These are phyloP conservation scores for Hypoxylon intermedium DNA, from an alignment of 495 filamentous ascomycete genomes.

Conservation along the genomic window DNA sequence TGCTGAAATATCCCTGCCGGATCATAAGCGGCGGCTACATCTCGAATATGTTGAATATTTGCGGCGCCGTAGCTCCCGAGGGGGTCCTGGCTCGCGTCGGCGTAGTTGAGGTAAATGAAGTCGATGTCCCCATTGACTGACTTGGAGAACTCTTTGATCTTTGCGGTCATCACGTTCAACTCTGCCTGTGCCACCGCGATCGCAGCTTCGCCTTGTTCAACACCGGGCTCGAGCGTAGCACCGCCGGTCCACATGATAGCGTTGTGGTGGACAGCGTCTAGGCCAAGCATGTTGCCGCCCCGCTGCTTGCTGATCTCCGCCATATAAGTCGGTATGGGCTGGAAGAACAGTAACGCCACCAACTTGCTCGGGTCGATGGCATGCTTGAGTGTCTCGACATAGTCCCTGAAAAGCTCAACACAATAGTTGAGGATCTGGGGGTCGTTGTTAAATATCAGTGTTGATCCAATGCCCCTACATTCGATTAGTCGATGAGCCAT, in stretches of 20 bases:
- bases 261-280: slow-evolving; percentile 28
- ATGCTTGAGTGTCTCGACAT: slow-evolving; percentile 17
- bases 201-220: slow-evolving; percentile 3
- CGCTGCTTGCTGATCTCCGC: slow-evolving; percentile 23
- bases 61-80: slow-evolving; percentile 55
- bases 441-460: slow-evolving; percentile 32
- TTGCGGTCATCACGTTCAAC: slow-evolving; percentile 18
- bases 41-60: slow-evolving; percentile 51
- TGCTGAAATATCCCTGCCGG: slow-evolving; percentile 57
- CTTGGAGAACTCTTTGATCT: slow-evolving; percentile 26
- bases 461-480: slow-evolving; percentile 9
- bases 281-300: slow-evolving; percentile 48
- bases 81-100: slow-evolving; percentile 51
- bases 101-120: slow-evolving; percentile 55
- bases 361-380: slow-evolving; percentile 16
- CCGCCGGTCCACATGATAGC: slow-evolving; percentile 31
- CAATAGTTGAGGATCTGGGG: slow-evolving; percentile 19
- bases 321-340: slow-evolving; percentile 44
- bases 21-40: slow-evolving; percentile 56
- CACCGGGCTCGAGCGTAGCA: not conserved
- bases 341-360: slow-evolving; percentile 31
- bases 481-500: not conserved
- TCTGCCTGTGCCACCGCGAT: slow-evolving; percentile 20
- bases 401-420: slow-evolving; percentile 19
- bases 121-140: slow-evolving; percentile 35